Percentiles rank a stretch among this genome's conserved stretches.
Conservation (phyloP, 257 asterid species). For the Orobanche coerulescens region DNA sequence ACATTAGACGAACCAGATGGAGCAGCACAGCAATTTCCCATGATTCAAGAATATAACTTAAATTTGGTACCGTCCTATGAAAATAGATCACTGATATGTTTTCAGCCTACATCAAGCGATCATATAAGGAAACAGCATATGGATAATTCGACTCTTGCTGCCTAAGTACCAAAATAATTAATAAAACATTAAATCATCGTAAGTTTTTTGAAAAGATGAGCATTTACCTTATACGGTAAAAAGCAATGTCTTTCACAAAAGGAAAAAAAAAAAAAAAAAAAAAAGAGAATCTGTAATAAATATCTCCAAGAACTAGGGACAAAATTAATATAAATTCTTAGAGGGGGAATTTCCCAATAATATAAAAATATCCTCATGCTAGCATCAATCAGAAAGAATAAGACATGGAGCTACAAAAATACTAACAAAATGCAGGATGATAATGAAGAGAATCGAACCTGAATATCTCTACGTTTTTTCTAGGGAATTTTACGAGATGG, state of each 20-base stretch:
- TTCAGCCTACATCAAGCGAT: conserved; percentile 11
- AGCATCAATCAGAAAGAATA: background rate
- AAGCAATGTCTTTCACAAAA: background rate
- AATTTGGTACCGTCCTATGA: conserved; percentile 13
- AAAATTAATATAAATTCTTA: background rate
- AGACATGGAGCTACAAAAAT: background rate
- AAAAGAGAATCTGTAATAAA: background rate
- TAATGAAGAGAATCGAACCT: conserved; percentile 12
- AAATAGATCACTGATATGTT: conserved; percentile 16
- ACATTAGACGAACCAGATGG: conserved; percentile 32
- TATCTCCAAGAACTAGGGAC: conserved; percentile 21
- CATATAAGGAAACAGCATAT: conserved; percentile 11
- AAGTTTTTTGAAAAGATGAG: background rate
- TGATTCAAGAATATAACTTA: conserved; percentile 26
- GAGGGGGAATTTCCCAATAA: background rate
- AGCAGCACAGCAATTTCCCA: conserved; percentile 67
- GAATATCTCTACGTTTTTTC: background rate
- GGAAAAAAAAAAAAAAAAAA: background rate
- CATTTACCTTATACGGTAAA: background rate
- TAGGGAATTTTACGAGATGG: conserved; percentile 6
- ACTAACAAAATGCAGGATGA: conserved; percentile 4
- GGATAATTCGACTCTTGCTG: background rate
- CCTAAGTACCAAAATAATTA: background rate
- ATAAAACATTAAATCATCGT: background rate
- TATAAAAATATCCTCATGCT: background rate